Base-by-base conservation (phyloP, 176 grass and related monocot species). In the Ananas comosus region DNA sequence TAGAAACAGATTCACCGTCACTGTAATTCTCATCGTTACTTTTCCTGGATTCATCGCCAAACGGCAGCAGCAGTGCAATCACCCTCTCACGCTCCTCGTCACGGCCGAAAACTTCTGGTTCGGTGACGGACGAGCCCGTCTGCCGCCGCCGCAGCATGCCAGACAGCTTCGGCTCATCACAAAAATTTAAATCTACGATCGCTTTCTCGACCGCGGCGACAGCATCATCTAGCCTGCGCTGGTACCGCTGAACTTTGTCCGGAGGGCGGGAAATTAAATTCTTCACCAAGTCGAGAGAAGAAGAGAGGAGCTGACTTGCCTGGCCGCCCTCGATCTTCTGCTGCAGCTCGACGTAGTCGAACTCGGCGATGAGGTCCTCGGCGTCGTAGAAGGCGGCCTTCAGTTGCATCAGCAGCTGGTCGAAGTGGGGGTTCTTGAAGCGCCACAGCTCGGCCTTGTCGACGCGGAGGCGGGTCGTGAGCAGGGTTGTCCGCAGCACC, bases 281-380 rank as follows among this genome's bases (percentile, higher is more conserved):
- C 13, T 13, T 78, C 4, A 27, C 75, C 49, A 59, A 58, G 63
- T 17, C 48, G 18, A 56, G 51, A 61, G 65, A 52, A 23, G 65
- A 57, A 48, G 51, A 28, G 9, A 78, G 51, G 25, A 69, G 13
- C 16, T 25, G 48, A 22, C 75, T 69, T 53, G 65, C 65, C 27
- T 61, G 75, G 42, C 24, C 49, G n/a, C n/a, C n/a, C 49, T 48
- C 63, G 16, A 48, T 47, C 13, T 56, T 77, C 13, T 14, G 18
- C 42, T 58, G 48, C 47, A 68, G 49, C 12, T 22, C 65, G 5
- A 48, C 50, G 24, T 63, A 78, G 19, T 78, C 51, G 14, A 52
- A 70, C 33, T 70, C 75, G 19, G 48, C 75, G 12, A 78, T 51
- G 13, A 78, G 51, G 68, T 70, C 64, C 14, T 68, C 64, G 11